Evolutionary conservation across 306 rosid genomes (phyloP), one percentile per base, ranked within the genome.

Genomic region (Geum urbanum): DNA sequence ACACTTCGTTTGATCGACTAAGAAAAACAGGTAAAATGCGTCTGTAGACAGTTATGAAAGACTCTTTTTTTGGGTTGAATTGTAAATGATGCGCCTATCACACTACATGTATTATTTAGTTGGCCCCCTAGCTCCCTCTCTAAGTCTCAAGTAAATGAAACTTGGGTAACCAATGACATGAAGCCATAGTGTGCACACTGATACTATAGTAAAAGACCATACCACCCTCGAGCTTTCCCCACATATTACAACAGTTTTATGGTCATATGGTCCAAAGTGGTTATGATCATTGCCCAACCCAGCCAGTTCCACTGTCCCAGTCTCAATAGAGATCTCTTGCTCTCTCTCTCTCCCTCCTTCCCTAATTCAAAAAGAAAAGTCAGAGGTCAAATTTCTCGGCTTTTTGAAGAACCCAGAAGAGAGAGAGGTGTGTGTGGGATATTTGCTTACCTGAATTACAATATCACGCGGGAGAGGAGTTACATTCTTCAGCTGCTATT

Each of bases 391-490:
- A 60, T 18, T 44, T 52, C 53, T 20, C 72, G 2, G 9, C 49
- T 18, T 47, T 7, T 24, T 39, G 44, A 9, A 5, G 41, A 67
- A 48, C 50, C 63, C 74, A 59, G 53, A 66, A 66, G 35, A n/a
- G n/a, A n/a, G n/a, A n/a, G 44, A 27, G 2, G 1, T 2, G 2
- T 91, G 99, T 94, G 99, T 82, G 99, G 99, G 80, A 94, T 94
- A 41, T 94, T 94, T 65, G 97, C 99, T 18, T 94, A 94, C 74
- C 88, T 94, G 89, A 94, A 94, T 82, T 88, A 85, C 90, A 76
- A 91, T 27, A 90, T 89, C 8, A 77, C 81, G 45, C 83, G 94
- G 77, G 99, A 94, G 72, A 80, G 99, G 79, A 78, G 95, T 3
- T 91, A 87, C 73, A 89, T 94, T 82, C 84, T 94, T 18, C 96